These are phyloP conservation scores for Basipetospora chlamydospora DNA, from an alignment of 2,329 filamentous ascomycete species.

Conservation along the genomic window DNA sequence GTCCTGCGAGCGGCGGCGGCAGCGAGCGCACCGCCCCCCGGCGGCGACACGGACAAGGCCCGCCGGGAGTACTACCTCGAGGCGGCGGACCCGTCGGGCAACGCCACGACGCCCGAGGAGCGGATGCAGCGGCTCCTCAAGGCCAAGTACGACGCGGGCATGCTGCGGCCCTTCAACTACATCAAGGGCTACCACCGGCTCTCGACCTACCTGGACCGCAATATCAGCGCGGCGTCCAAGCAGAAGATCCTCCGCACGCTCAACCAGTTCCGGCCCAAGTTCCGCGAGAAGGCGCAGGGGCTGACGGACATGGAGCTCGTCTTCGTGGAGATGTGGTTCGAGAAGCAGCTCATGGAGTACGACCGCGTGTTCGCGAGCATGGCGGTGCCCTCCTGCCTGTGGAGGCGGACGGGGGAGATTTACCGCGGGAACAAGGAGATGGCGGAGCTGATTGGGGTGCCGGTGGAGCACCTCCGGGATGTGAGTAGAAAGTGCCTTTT, in stretches of 20 bases:
- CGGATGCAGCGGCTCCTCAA: slow-evolving; percentile 88
- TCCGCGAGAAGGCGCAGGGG: slow-evolving; percentile 83
- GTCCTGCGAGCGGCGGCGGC: slow-evolving; percentile 7
- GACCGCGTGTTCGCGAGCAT: slow-evolving; percentile 97
- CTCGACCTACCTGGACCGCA: slow-evolving; percentile 79
- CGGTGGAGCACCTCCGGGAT: slow-evolving; percentile 80
- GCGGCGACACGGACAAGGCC: slow-evolving; percentile 47
- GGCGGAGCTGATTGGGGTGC: slow-evolving; percentile 88
- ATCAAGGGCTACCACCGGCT: slow-evolving; percentile 88
- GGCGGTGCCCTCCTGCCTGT: slow-evolving; percentile 95
- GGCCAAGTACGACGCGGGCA: slow-evolving; percentile 89
- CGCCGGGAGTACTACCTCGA: slow-evolving; percentile 85
- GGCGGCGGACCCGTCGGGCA: slow-evolving; percentile 82
- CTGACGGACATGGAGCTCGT: slow-evolving; percentile 90
- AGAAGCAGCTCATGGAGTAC: slow-evolving; percentile 90
- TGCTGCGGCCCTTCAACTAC: slow-evolving; percentile 96
- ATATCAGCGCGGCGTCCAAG: slow-evolving; percentile 69
- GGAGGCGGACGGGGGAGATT: slow-evolving; percentile 92
- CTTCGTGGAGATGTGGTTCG: slow-evolving; percentile 98
- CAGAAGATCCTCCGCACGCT: slow-evolving; percentile 86
- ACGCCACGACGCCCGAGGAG: slow-evolving; percentile 65
- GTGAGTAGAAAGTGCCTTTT: too few relatives aligned
- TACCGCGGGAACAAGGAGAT: slow-evolving; percentile 97
- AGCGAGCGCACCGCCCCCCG: slow-evolving; percentile 16
- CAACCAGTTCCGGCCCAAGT: slow-evolving; percentile 87